Conservation (phyloP, 2,329 filamentous ascomycete species). For the Fusarium dimerum region DNA sequence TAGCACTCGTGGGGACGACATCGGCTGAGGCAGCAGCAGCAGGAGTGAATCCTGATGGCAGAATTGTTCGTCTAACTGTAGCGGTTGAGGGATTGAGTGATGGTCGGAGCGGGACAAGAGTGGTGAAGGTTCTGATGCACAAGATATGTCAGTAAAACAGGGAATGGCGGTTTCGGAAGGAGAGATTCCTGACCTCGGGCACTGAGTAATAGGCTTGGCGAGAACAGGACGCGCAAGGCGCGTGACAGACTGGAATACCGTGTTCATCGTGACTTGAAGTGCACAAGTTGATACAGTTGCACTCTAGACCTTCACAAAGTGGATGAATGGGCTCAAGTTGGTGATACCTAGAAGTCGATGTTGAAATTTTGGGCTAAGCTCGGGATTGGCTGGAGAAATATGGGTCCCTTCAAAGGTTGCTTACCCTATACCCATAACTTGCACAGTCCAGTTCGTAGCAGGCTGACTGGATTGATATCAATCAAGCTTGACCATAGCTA, state of each 20-base stretch:
- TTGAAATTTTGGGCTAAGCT: conserved; percentile 30
- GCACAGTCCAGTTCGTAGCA: too few relatives aligned
- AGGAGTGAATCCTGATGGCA: conserved; percentile 35
- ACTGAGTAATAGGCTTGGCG: conserved; percentile 24
- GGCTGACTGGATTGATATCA: too few relatives aligned
- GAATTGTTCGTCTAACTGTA: conserved; percentile 33
- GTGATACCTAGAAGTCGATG: conserved; percentile 19
- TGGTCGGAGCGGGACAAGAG: conserved; percentile 53
- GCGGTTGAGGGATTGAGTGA: conserved; percentile 38
- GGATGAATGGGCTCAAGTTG: conserved; percentile 14
- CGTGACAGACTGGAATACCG: conserved; percentile 31
- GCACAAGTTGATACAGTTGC: conserved; percentile 4
- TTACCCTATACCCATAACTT: conserved; percentile 16
- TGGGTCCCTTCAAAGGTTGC: neutral
- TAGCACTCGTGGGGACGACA: conserved; percentile 45
- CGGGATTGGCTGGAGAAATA: conserved; percentile 19
- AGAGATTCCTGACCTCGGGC: conserved; percentile 23
- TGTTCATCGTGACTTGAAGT: conserved; percentile 22
- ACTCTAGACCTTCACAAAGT: conserved; percentile 17
- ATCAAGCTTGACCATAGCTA: too few relatives aligned
- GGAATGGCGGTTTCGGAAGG: conserved; percentile 4
- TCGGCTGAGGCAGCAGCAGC: conserved; percentile 38
- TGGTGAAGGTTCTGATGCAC: conserved; percentile 45
- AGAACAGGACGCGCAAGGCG: conserved; percentile 34
- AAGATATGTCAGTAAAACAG: neutral